These are phyloP conservation scores for Paracorniculantispora psalliotae DNA, from an alignment of 2,329 filamentous ascomycete genomes.

Conservation along the genomic window DNA sequence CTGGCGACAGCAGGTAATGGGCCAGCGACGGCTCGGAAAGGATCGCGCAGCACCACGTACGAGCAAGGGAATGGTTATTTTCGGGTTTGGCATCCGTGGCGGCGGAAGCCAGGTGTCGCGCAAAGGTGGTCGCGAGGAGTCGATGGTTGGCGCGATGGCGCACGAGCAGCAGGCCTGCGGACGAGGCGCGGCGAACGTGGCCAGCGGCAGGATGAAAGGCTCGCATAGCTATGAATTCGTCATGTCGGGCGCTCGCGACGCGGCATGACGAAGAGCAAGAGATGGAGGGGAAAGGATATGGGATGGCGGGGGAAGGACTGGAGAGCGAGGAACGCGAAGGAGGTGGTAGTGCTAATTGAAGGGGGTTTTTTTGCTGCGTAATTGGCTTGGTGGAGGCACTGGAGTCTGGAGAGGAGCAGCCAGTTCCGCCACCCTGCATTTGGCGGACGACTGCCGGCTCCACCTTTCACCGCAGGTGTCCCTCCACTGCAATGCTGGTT, in stretches of 20 bases:
- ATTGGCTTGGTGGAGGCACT: not conserved
- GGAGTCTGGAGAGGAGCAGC: too few relatives aligned
- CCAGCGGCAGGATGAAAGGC: slow-evolving; percentile 27
- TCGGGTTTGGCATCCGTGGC: slow-evolving; percentile 13
- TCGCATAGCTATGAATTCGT: slow-evolving; percentile 18
- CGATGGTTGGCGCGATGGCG: slow-evolving; percentile 41
- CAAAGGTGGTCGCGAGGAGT: slow-evolving; percentile 30
- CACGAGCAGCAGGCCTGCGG: slow-evolving; percentile 46
- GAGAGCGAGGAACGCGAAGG: not conserved
- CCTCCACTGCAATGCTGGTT: too few relatives aligned
- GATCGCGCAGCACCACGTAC: slow-evolving; percentile 29
- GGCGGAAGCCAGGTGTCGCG: slow-evolving; percentile 41
- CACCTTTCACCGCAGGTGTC: too few relatives aligned
- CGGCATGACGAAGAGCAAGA: slow-evolving; percentile 19
- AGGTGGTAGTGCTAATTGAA: not conserved
- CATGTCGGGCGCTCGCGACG: slow-evolving; percentile 15
- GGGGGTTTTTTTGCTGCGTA: not conserved
- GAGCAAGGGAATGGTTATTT: slow-evolving; percentile 28
- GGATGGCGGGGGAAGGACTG: not conserved
- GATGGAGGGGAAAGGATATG: not conserved
- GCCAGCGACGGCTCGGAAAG: not conserved
- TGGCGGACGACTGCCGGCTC: not conserved
- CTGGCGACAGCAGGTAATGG: not conserved
- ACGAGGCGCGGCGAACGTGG: slow-evolving; percentile 36
- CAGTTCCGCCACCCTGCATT: not conserved